These are phyloP conservation scores for Amanita molliuscula DNA, from an alignment of 768 basidiomycete genomes.

Conservation along the genomic window DNA sequence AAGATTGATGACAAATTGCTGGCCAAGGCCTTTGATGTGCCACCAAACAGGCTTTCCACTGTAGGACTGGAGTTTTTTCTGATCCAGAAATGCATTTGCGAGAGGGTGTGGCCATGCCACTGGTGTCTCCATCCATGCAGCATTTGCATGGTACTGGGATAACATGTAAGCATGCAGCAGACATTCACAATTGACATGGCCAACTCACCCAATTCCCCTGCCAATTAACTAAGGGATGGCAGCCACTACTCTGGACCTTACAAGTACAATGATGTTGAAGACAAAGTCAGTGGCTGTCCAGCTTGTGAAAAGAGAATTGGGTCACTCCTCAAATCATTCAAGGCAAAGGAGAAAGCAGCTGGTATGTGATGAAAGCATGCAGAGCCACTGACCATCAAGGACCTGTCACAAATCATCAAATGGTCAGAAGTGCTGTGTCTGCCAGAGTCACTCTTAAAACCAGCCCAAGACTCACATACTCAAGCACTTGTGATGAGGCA, in stretches of 20 bases:
- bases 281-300: not conserved
- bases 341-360: not conserved
- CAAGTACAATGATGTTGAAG: not conserved
- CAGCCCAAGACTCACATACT: not conserved
- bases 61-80: not conserved
- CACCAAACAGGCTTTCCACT: not conserved
- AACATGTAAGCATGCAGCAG: not conserved
- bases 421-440: slow-evolving; percentile 1
- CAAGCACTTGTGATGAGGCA: not conserved
- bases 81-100: slow-evolving; percentile 27
- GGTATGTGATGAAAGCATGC: not conserved
- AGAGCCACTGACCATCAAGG: slow-evolving; percentile 2
- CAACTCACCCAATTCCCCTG: not conserved
- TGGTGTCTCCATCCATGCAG: not conserved
- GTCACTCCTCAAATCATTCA: not conserved
- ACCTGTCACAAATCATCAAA: not conserved
- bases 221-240: not conserved
- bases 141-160: slow-evolving; percentile 2
- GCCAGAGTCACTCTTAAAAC: not conserved
- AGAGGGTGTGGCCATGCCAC: slow-evolving; percentile 7
- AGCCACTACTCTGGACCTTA: not conserved
- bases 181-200: not conserved
- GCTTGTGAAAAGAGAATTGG: not conserved
- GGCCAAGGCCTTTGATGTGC: not conserved
- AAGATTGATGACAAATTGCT: not conserved